Conservation (phyloP, 768 basidiomycete species). For the Tulasnella sp. region DNA sequence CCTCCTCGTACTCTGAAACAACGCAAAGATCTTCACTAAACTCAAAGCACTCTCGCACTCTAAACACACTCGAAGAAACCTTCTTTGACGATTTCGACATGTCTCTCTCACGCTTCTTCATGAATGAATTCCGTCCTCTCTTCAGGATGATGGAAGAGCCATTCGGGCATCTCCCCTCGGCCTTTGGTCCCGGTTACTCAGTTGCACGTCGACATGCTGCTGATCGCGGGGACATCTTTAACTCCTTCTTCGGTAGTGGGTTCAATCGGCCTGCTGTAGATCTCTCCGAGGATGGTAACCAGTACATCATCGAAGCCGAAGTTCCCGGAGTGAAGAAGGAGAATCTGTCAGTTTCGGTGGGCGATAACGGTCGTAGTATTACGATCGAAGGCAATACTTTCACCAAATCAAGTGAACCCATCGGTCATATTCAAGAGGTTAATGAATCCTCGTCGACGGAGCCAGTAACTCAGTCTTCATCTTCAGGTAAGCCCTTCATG, state of each 20-base stretch:
- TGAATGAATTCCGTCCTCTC: conserved; percentile 4
- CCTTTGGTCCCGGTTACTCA: too few relatives aligned
- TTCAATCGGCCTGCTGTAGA: conserved; percentile 5
- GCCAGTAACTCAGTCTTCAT: neutral
- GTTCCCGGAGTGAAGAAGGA: conserved; percentile 18
- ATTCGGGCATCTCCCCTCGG: neutral
- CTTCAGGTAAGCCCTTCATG: neutral
- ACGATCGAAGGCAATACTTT: conserved; percentile 13
- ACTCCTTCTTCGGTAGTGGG: too few relatives aligned
- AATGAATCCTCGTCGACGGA: neutral
- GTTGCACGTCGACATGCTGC: too few relatives aligned
- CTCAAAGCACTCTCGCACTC: too few relatives aligned
- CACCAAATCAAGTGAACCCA: neutral
- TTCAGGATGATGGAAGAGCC: neutral
- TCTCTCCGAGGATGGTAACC: conserved; percentile 2
- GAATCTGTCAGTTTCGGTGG: conserved; percentile 15
- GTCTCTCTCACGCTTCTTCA: neutral
- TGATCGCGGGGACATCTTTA: too few relatives aligned
- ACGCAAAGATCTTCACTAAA: too few relatives aligned
- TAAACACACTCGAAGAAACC: too few relatives aligned
- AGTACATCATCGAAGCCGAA: conserved; percentile 17
- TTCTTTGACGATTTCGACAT: too few relatives aligned
- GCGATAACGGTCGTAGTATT: conserved; percentile 16
- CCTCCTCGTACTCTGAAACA: too few relatives aligned
- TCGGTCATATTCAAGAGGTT: neutral